Evolutionary conservation across 2,329 filamentous ascomycete genomes (phyloP).

Genomic region (Ascochyta fabae): DNA sequence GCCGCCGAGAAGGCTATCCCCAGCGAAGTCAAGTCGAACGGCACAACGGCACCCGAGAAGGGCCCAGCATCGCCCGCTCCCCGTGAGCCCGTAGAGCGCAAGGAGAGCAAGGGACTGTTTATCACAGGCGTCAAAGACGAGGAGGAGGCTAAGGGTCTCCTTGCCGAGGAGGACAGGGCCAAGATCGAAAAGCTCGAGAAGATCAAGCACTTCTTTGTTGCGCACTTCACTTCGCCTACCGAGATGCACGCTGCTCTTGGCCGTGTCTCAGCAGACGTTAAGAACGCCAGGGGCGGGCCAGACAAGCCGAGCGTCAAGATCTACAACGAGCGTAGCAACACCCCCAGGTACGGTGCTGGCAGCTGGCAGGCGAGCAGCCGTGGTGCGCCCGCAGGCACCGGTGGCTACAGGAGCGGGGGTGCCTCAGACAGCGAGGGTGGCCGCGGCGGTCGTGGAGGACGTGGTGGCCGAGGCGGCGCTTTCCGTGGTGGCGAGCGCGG

Average conservation of each 20-base stretch:
- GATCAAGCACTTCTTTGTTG: constrained; percentile 81
- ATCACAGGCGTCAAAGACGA: constrained; percentile 85
- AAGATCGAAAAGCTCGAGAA: constrained; percentile 76
- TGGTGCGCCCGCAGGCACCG: constrained; percentile 63
- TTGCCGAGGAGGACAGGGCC: constrained; percentile 79
- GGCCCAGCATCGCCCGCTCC: constrained; percentile 48
- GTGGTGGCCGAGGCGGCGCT: constrained; percentile 56
- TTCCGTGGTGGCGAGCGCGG: constrained; percentile 57
- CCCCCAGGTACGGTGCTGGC: constrained; percentile 57
- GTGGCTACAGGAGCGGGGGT: constrained; percentile 82
- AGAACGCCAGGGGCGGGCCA: constrained; percentile 75
- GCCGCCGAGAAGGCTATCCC: constrained; percentile 50
- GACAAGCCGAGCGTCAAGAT: constrained; percentile 83
- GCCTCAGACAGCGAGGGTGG: constrained; percentile 79
- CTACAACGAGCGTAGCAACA: constrained; percentile 69
- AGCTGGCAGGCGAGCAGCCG: constrained; percentile 69
- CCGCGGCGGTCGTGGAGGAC: constrained; percentile 61
- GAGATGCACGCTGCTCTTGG: constrained; percentile 82
- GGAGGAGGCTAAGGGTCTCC: constrained; percentile 81
- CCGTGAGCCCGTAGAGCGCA: constrained; percentile 61
- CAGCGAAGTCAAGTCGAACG: constrained; percentile 58
- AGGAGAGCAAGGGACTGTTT: constrained; percentile 83
- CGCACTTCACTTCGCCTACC: constrained; percentile 79
- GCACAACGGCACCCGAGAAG: constrained; percentile 53
- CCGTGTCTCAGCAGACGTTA: constrained; percentile 75